phyloP scores from a whole-genome alignment of 2,329 filamentous ascomycete species.

The Aureobasidium sp. region DNA sequence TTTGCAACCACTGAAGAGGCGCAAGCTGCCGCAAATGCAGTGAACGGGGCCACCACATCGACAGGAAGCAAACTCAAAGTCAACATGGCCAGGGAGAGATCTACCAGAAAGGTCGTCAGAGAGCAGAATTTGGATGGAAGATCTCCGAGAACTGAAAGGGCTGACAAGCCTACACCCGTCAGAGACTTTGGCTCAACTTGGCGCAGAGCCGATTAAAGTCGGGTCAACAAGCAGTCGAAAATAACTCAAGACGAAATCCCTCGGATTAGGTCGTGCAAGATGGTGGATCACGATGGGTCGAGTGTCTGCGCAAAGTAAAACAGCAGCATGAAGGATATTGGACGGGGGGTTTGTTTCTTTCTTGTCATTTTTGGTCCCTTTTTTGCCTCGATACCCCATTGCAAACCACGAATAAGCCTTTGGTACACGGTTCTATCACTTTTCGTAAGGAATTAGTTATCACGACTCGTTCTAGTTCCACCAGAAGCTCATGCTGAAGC shows the following conservation, averaged over 20 bases:
- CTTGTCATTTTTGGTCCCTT: not conserved
- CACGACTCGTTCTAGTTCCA: constrained; percentile 53
- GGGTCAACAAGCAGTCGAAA: not conserved
- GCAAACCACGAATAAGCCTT: constrained; percentile 6
- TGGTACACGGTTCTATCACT: not conserved
- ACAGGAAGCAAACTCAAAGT: constrained; percentile 21
- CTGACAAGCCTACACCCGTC: constrained; percentile 8
- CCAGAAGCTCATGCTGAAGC: constrained; percentile 97
- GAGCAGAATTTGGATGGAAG: not conserved
- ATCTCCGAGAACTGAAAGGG: not conserved
- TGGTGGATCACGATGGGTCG: not conserved
- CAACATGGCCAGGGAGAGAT: constrained; percentile 18
- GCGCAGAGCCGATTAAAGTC: constrained; percentile 16
- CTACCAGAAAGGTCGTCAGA: constrained; percentile 10
- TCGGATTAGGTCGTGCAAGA: not conserved
- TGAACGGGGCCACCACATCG: constrained; percentile 23
- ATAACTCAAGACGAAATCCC: too few species aligned
- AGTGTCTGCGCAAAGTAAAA: not conserved
- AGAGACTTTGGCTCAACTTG: constrained; percentile 17
- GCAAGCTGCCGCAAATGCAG: constrained; percentile 19
- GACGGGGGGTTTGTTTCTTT: not conserved
- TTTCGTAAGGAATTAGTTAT: not conserved
- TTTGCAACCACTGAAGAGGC: constrained; percentile 24
- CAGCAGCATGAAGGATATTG: not conserved
- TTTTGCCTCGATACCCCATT: constrained; percentile 11